Base-by-base conservation (phyloP, 352 stramenopile genomes). In the Globisporangium paroecandrum region DNA sequence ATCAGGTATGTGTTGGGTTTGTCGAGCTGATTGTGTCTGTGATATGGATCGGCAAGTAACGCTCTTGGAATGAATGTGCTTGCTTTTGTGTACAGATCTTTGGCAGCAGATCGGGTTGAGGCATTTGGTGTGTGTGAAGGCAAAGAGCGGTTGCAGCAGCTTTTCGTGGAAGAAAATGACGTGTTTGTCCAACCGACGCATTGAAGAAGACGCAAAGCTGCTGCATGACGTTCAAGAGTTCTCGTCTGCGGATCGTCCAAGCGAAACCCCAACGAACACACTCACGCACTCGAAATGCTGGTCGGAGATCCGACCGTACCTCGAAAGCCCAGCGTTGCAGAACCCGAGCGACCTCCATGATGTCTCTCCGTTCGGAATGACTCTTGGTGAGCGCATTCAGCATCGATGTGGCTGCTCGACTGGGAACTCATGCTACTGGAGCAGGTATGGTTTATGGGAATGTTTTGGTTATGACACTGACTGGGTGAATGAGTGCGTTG, bases 371-470 rank as follows among this genome's bases (percentile, higher is more conserved):
- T 78, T 79, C 53, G 70, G 74, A 36, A 76, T 86, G 77, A 83
- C 79, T 10, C 70, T 90, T 22, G 82, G 78, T 15, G 80, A 90
- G 55, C 78, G 81, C 13, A 78, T 87, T n/a, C 84, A 91, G 68
- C 68, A 80, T 36, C 74, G 76, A 38, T 94, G 87, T 64, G 85
- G 87, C 25, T 95, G 87, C 69, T 91, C 84, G 4, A 79, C 74
- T 4, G 83, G 82, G 2, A 81, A 81, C 51, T 90, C 82, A 46
- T 95, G 87, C 77, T 95, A 93, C 70, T 95, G 87, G 87, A 95
- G 87, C 79, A 94, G 76, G 76, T 82, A 70, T 29, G 65, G 5
- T 55, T 61, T 64, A 22, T 64, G 13, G 4, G 3, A n/a, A 24
- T 51, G 1, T 38, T 27, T n/a, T 41, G 4, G 2, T 5, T 5